Conservation (phyloP, 2,329 filamentous ascomycete genomes). For the Verticillium nonalfalfae region DNA sequence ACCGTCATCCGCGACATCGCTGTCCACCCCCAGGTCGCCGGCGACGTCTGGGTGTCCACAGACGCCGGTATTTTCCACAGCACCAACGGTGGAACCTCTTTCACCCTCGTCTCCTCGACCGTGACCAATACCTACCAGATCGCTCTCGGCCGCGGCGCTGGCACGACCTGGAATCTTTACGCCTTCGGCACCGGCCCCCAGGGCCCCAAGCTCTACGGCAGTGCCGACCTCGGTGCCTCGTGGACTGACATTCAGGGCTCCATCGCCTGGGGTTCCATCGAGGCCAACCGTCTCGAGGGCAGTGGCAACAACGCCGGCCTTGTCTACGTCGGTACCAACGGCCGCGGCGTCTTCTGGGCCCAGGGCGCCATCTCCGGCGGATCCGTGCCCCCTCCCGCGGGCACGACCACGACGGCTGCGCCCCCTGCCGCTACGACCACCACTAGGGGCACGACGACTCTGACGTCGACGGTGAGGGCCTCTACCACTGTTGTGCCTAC, state of each 20-base stretch:
- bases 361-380: neutral
- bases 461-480: neutral
- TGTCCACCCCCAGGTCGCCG: slow-evolving; percentile 46
- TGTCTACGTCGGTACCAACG: slow-evolving; percentile 45
- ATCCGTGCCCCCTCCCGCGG: neutral
- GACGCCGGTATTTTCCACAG: slow-evolving; percentile 48
- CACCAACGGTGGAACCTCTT: slow-evolving; percentile 41
- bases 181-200: slow-evolving; percentile 36
- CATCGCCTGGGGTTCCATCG: slow-evolving; percentile 37
- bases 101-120: slow-evolving; percentile 28
- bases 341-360: slow-evolving; percentile 34
- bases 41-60: slow-evolving; percentile 54
- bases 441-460: neutral
- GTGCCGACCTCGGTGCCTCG: slow-evolving; percentile 31
- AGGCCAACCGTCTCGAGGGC: slow-evolving; percentile 31
- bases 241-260: slow-evolving; percentile 41
- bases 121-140: slow-evolving; percentile 34
- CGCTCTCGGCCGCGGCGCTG: slow-evolving; percentile 33
- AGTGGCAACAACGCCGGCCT: slow-evolving; percentile 37
- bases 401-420: slow-evolving; percentile 22
- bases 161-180: slow-evolving; percentile 36
- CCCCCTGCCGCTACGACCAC: slow-evolving; percentile 11
- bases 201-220: slow-evolving; percentile 38
- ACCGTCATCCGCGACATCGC: slow-evolving; percentile 48
- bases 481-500: neutral